Conservation (phyloP, 2,329 filamentous ascomycete species). For the Gyromitra esculenta region DNA sequence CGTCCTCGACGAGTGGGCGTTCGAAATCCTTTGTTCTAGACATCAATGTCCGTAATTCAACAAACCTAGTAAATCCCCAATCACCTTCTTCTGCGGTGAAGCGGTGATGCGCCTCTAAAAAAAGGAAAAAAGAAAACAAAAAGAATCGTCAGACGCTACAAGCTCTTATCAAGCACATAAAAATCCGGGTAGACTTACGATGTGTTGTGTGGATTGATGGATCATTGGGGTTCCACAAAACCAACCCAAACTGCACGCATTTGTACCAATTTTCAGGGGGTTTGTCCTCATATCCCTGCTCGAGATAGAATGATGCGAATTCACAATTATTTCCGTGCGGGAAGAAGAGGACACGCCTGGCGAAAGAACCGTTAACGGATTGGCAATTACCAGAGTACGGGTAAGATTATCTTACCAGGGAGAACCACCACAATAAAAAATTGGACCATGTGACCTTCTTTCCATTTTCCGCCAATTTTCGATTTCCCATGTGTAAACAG, state of each 20-base stretch:
- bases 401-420: slow-evolving; percentile 74
- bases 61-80: slow-evolving; percentile 98
- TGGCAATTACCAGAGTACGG: not conserved
- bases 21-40: slow-evolving; percentile 71
- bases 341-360: slow-evolving; percentile 91
- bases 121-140: slow-evolving; percentile 29
- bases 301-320: slow-evolving; percentile 92
- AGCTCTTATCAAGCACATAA: slow-evolving; percentile 16
- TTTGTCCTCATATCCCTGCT: slow-evolving; percentile 83
- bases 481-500: slow-evolving; percentile 85
- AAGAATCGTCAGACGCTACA: slow-evolving; percentile 32
- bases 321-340: slow-evolving; percentile 95
- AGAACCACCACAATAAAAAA: slow-evolving; percentile 84
- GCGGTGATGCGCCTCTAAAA: slow-evolving; percentile 81
- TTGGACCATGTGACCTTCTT: slow-evolving; percentile 85
- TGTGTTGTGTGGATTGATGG: slow-evolving; percentile 81
- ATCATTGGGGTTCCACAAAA: slow-evolving; percentile 93
- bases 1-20: slow-evolving; percentile 79
- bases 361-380: slow-evolving; percentile 56
- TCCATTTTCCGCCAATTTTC: slow-evolving; percentile 79
- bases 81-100: slow-evolving; percentile 97
- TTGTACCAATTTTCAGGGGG: slow-evolving; percentile 94
- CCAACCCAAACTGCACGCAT: slow-evolving; percentile 93
- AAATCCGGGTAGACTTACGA: slow-evolving; percentile 64
- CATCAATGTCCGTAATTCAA: slow-evolving; percentile 87